phyloP scores from a whole-genome alignment of 441 rosid species.

The Gossypium schwendimanii region DNA sequence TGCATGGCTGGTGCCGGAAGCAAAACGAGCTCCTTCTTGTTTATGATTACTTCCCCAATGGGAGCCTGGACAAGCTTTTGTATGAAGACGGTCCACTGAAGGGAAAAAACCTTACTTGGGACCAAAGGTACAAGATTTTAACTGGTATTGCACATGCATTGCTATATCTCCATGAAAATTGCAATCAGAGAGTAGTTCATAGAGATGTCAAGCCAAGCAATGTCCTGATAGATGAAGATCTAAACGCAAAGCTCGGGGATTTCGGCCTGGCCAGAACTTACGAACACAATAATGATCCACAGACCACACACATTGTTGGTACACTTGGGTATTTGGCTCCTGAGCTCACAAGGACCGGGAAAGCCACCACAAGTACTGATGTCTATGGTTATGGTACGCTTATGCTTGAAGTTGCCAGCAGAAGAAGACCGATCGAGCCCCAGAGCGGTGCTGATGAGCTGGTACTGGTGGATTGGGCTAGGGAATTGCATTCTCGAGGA shows the following conservation, averaged over 20 bases:
- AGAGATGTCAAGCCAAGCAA: conserved; percentile 39
- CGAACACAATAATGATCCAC: conserved; percentile 28
- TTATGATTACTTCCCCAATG: conserved; percentile 33
- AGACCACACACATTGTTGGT: conserved; percentile 33
- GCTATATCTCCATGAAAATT: conserved; percentile 31
- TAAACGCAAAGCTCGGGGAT: conserved; percentile 31
- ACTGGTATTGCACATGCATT: conserved; percentile 31
- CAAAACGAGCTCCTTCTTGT: conserved; percentile 28
- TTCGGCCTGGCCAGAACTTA: conserved; percentile 35
- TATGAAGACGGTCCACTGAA: conserved; percentile 8
- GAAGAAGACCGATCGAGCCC: conserved; percentile 31
- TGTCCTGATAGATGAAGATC: conserved; percentile 26
- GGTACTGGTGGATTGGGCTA: conserved; percentile 29
- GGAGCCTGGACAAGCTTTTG: conserved; percentile 34
- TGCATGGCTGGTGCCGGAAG: conserved; percentile 32
- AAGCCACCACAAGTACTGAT: conserved; percentile 38
- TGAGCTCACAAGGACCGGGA: conserved; percentile 28
- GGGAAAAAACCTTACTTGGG: conserved; percentile 25
- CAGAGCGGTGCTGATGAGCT: conserved; percentile 14
- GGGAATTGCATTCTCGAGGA: conserved; percentile 21
- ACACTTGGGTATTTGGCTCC: conserved; percentile 45
- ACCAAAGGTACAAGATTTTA: conserved; percentile 34
- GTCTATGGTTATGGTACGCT: conserved; percentile 35
- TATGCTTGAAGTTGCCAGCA: conserved; percentile 39
- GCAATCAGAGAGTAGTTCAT: conserved; percentile 36